Percentiles rank a stretch among this genome's conserved stretches.
phyloP scores from a whole-genome alignment of 306 rosid species.

The Rosa persica region DNA sequence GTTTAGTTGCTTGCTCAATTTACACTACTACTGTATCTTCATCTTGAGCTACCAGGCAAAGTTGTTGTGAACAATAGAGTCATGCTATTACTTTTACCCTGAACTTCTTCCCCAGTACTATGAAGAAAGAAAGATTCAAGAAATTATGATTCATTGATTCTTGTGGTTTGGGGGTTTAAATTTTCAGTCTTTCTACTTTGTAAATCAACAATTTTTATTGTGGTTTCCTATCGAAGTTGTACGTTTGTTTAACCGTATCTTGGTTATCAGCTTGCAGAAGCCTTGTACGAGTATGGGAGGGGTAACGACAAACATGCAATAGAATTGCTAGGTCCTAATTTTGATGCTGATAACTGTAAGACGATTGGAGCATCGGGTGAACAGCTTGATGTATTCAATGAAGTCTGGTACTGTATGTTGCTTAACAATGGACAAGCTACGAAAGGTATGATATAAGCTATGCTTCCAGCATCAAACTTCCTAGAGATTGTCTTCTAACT shows the following conservation, averaged over 20 bases:
- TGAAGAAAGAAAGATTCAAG: background rate
- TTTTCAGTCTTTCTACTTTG: background rate
- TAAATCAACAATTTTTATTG: background rate
- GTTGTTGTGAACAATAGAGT: background rate
- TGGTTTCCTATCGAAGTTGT: background rate
- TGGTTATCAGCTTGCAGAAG: constrained; percentile 78
- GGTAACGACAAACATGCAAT: constrained; percentile 54
- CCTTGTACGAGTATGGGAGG: constrained; percentile 69
- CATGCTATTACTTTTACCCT: background rate
- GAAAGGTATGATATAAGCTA: constrained; percentile 47
- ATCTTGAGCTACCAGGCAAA: background rate
- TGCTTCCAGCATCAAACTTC: constrained; percentile 1
- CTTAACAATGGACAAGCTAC: constrained; percentile 53
- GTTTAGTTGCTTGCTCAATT: background rate
- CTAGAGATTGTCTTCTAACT: constrained; percentile 15
- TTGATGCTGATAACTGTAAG: constrained; percentile 69
- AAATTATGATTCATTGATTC: background rate
- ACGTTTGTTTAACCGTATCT: constrained; percentile 6
- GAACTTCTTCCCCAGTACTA: background rate
- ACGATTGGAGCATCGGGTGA: constrained; percentile 84
- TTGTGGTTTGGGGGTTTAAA: background rate
- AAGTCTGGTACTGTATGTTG: constrained; percentile 73
- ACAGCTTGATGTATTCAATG: constrained; percentile 82
- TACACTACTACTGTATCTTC: background rate
- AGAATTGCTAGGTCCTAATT: constrained; percentile 69